Evolutionary conservation across 805 yeast genomes (phyloP).

Genomic region (Monosporozyma solicola): DNA sequence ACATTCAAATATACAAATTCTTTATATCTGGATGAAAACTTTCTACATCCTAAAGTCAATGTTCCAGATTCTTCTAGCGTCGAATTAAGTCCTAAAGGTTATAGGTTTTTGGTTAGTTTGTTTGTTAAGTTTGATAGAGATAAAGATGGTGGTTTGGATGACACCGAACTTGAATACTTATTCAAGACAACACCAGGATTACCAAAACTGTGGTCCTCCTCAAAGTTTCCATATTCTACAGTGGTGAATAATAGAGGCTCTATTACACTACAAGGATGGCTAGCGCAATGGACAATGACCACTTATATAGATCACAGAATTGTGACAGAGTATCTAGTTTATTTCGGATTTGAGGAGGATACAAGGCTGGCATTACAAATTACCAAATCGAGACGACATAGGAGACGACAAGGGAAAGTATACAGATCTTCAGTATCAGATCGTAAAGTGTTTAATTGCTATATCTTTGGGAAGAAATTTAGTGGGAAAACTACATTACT

Average conservation of each 20-base stretch:
- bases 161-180: slow-evolving; percentile 54
- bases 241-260: slow-evolving; percentile 85
- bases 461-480: slow-evolving; percentile 72
- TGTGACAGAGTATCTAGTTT: slow-evolving; percentile 81
- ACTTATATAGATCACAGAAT: slow-evolving; percentile 77
- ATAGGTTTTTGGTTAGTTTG: slow-evolving; percentile 82
- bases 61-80: slow-evolving; percentile 71
- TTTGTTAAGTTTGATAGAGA: slow-evolving; percentile 85
- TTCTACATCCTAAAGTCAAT: slow-evolving; percentile 70
- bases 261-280: slow-evolving; percentile 95
- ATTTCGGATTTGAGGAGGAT: slow-evolving; percentile 70
- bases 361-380: slow-evolving; percentile 54
- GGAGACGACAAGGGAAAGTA: slow-evolving; percentile 54
- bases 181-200: slow-evolving; percentile 91
- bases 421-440: slow-evolving; percentile 67
- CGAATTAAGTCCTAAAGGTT: slow-evolving; percentile 87
- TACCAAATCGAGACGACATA: slow-evolving; percentile 68
- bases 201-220: slow-evolving; percentile 78
- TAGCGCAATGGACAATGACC: slow-evolving; percentile 98
- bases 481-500: slow-evolving; percentile 83
- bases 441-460: slow-evolving; percentile 87
- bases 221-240: slow-evolving; percentile 78
- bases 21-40: slow-evolving; percentile 68
- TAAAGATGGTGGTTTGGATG: slow-evolving; percentile 91
- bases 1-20: slow-evolving; percentile 90